A percentile compares a stretch with the other conserved stretches of the same genome.
Conservation (phyloP, 768 basidiomycete genomes). For the Termitomyces sp. region DNA sequence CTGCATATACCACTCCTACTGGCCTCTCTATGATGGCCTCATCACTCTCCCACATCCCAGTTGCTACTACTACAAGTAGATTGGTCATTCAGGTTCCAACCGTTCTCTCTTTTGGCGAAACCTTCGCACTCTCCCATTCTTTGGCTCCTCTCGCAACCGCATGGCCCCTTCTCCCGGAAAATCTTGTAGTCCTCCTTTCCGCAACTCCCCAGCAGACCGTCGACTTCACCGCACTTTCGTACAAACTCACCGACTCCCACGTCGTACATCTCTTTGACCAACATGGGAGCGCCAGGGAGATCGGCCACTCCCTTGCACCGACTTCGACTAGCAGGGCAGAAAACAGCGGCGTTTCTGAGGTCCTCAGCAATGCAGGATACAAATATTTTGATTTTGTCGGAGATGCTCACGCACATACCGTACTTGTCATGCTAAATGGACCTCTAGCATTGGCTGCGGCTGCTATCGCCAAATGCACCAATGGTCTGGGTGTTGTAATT, state of each 20-base stretch:
- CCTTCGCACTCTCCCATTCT: slow-evolving; percentile 73
- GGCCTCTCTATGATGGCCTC: slow-evolving; percentile 84
- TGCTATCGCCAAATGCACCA: slow-evolving; percentile 37
- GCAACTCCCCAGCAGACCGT: slow-evolving; percentile 81
- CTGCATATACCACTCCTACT: slow-evolving; percentile 79
- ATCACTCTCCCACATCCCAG: slow-evolving; percentile 70
- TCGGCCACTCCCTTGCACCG: slow-evolving; percentile 49
- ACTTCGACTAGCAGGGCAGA: slow-evolving; percentile 27
- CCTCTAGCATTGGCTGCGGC: slow-evolving; percentile 67
- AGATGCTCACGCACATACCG: slow-evolving; percentile 55
- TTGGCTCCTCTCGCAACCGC: slow-evolving; percentile 63
- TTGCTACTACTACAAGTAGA: slow-evolving; percentile 57
- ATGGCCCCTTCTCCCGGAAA: slow-evolving; percentile 58
- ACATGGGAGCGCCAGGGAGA: slow-evolving; percentile 73
- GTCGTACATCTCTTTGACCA: slow-evolving; percentile 92
- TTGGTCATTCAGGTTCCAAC: slow-evolving; percentile 84
- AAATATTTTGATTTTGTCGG: slow-evolving; percentile 77
- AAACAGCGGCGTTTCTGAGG: slow-evolving; percentile 37
- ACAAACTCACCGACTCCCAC: slow-evolving; percentile 61
- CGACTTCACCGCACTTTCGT: slow-evolving; percentile 75
- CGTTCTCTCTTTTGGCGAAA: slow-evolving; percentile 60
- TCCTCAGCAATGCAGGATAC: slow-evolving; percentile 59
- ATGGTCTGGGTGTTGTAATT: slow-evolving; percentile 61
- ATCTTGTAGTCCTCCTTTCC: slow-evolving; percentile 74
- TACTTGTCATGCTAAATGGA: slow-evolving; percentile 73